These are phyloP conservation scores for Mortierella antarctica DNA, from an alignment of 192 early-diverging fungal genomes.

Conservation along the genomic window DNA sequence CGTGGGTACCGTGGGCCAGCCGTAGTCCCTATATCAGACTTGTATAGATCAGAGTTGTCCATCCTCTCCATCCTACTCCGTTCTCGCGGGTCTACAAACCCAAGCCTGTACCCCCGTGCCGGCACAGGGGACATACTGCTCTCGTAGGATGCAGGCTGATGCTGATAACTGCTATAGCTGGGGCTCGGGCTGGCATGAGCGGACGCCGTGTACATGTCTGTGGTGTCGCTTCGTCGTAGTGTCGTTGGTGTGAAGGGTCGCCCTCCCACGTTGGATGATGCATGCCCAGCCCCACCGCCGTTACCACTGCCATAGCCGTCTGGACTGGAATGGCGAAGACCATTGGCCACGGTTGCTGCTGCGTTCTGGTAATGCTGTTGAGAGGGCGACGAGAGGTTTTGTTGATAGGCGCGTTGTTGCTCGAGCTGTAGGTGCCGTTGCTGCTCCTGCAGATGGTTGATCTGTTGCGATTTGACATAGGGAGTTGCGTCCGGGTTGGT, in stretches of 20 bases:
- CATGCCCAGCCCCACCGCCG: background rate
- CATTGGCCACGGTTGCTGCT: conserved; percentile 7
- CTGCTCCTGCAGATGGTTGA: conserved; percentile 46
- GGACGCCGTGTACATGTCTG: conserved; percentile 10
- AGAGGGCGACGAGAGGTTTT: conserved; percentile 20
- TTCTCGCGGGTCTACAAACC: conserved; percentile 35
- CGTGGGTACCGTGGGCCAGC: conserved; percentile 19
- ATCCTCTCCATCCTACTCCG: conserved; percentile 24
- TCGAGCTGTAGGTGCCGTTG: conserved; percentile 46
- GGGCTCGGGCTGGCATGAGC: conserved; percentile 20
- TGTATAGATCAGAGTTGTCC: conserved; percentile 40
- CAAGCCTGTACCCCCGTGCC: conserved; percentile 26
- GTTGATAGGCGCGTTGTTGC: conserved; percentile 41
- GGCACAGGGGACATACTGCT: conserved; percentile 10
- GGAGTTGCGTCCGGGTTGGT: conserved; percentile 24
- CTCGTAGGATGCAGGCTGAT: conserved; percentile 33
- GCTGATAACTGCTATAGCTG: conserved; percentile 28
- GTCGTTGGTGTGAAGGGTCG: conserved; percentile 32
- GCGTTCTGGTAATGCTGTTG: conserved; percentile 27
- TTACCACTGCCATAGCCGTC: conserved; percentile 6
- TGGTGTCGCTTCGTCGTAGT: conserved; percentile 17
- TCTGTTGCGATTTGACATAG: conserved; percentile 27
- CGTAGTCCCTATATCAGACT: conserved; percentile 24
- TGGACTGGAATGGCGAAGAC: conserved; percentile 14
- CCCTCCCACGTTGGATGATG: background rate